Percentiles rank a stretch among this genome's conserved stretches.
Evolutionary conservation across 306 rosid species (phyloP).

Genomic region (Carpinus fangiana): DNA sequence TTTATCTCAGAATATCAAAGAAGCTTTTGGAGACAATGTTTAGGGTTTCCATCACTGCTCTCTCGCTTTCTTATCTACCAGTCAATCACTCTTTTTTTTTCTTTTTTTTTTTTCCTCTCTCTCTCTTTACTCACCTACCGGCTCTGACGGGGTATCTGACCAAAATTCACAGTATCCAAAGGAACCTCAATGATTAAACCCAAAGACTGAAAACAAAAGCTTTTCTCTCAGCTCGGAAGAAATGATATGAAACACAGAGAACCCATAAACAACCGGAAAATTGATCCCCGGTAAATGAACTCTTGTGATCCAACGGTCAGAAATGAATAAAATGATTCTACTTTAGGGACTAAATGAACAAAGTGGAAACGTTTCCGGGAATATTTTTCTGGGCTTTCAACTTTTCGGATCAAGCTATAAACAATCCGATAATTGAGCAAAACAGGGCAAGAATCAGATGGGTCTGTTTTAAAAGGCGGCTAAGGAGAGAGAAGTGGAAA

Average conservation of each 20-base stretch:
- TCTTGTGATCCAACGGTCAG: slow-evolving; percentile 33
- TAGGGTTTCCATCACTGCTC: slow-evolving; percentile 36
- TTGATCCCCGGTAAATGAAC: slow-evolving; percentile 19
- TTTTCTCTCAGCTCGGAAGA: slow-evolving; percentile 22
- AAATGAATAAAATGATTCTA: neutral
- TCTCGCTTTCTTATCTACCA: slow-evolving; percentile 51
- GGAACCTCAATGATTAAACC: slow-evolving; percentile 51
- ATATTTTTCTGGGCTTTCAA: neutral
- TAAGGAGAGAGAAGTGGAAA: slow-evolving; percentile 10
- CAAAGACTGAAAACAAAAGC: slow-evolving; percentile 37
- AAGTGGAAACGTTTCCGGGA: neutral
- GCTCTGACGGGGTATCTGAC: slow-evolving; percentile 58
- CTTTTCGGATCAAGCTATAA: neutral
- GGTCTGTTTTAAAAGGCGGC: slow-evolving; percentile 9
- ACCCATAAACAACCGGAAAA: slow-evolving; percentile 12
- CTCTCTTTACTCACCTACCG: slow-evolving; percentile 58
- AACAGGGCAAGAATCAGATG: neutral
- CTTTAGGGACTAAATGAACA: neutral
- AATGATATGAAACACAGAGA: slow-evolving; percentile 7
- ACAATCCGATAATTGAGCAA: slow-evolving; percentile 14
- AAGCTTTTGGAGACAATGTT: slow-evolving; percentile 32
- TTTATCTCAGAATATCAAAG: slow-evolving; percentile 42
- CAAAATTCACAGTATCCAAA: slow-evolving; percentile 50
- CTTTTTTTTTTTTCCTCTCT: slow-evolving; percentile 3
- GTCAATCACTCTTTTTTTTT: slow-evolving; percentile 45